Evolutionary conservation across 2,329 filamentous ascomycete genomes (phyloP).

Genomic region (Talaromyces marneffei): DNA sequence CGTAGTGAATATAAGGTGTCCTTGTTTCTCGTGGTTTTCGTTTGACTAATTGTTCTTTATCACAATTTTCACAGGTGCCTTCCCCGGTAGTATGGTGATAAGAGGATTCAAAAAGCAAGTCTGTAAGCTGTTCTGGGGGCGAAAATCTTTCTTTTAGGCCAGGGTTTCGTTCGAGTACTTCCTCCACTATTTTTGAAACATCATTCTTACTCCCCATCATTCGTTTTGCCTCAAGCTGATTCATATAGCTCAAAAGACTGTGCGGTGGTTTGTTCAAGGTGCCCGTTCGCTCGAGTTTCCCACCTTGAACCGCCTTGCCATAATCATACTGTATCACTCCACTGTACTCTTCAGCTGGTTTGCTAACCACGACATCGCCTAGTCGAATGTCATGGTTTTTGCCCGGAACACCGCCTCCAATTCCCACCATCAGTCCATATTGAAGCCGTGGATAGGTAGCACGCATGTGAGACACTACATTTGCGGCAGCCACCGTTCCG

Average conservation of each 20-base stretch:
- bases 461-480: not conserved
- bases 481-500: not conserved
- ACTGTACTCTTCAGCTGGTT: not conserved
- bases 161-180: not conserved
- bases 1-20: too few relatives aligned
- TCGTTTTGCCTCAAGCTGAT: not conserved
- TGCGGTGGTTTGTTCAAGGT: not conserved
- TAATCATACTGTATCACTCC: too few relatives aligned
- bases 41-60: not conserved
- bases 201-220: not conserved
- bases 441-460: constrained; percentile 9
- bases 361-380: constrained; percentile 22
- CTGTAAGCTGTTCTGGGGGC: not conserved
- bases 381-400: constrained; percentile 17
- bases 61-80: not conserved
- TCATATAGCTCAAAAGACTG: not conserved
- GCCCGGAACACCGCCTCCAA: constrained; percentile 14
- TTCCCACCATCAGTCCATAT: constrained; percentile 16
- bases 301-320: not conserved
- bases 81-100: not conserved
- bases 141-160: not conserved
- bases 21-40: not conserved
- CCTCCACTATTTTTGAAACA: not conserved
- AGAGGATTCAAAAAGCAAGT: not conserved
- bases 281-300: not conserved